phyloP scores from a whole-genome alignment of 768 basidiomycete genomes.

The Xerocomus potaroensis region DNA sequence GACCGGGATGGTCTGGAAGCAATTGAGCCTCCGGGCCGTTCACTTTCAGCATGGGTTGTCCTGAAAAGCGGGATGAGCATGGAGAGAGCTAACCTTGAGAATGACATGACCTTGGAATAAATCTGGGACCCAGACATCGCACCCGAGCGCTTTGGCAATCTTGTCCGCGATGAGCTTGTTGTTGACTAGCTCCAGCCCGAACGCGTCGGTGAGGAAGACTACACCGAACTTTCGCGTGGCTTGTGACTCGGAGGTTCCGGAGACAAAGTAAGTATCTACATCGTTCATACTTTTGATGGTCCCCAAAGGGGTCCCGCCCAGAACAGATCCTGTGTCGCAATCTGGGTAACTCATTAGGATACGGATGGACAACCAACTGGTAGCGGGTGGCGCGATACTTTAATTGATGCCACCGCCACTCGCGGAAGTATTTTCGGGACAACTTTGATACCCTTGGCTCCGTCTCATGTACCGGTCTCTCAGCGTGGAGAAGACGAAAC shows the following conservation, averaged over 20 bases:
- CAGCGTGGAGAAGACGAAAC: too few relatives aligned
- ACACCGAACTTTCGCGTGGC: slow-evolving; percentile 27
- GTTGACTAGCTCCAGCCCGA: slow-evolving; percentile 50
- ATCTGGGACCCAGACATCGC: slow-evolving; percentile 65
- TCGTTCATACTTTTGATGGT: background rate
- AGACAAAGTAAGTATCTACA: slow-evolving; percentile 39
- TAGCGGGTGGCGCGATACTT: too few relatives aligned
- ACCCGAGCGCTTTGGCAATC: slow-evolving; percentile 41
- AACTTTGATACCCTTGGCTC: background rate
- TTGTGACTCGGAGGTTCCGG: slow-evolving; percentile 12
- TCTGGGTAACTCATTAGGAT: slow-evolving; percentile 4
- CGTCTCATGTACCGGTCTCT: too few relatives aligned
- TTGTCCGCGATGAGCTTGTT: slow-evolving; percentile 55
- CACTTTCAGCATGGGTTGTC: slow-evolving; percentile 26
- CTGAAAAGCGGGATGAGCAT: slow-evolving; percentile 12
- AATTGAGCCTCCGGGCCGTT: slow-evolving; percentile 26
- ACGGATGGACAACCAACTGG: too few relatives aligned
- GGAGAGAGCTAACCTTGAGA: background rate
- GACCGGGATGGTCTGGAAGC: slow-evolving; percentile 28
- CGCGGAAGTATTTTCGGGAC: too few relatives aligned
- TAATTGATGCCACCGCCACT: too few relatives aligned
- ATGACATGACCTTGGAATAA: slow-evolving; percentile 46
- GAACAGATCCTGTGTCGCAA: background rate
- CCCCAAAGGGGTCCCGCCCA: background rate
- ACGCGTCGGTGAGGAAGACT: slow-evolving; percentile 53